A percentile compares a stretch with the other conserved stretches of the same genome.
phyloP scores from a whole-genome alignment of 305 asterid genomes.

The Withania somnifera region DNA sequence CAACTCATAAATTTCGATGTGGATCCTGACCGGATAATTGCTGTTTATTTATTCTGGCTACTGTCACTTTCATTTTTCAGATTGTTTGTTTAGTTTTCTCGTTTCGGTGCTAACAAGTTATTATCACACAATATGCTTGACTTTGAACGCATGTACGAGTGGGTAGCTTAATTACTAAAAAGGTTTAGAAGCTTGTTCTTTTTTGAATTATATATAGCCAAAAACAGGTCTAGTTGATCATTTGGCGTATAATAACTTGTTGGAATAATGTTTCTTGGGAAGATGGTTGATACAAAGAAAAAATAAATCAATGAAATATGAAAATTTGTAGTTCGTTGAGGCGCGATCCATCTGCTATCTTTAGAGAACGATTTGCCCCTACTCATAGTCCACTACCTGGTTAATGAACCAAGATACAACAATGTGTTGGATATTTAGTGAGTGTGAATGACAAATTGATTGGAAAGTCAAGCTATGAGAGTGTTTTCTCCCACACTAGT shows the following conservation, averaged over 20 bases:
- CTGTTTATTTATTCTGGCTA: neutral
- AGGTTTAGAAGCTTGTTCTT: neutral
- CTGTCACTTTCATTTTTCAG: neutral
- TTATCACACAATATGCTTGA: neutral
- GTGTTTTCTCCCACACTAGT: too few relatives aligned
- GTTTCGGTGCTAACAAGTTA: neutral
- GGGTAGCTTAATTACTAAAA: neutral
- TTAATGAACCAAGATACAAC: neutral
- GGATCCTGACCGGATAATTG: neutral
- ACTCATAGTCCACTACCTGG: neutral
- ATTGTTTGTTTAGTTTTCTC: neutral
- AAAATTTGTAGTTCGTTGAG: neutral
- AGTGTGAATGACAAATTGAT: too few relatives aligned
- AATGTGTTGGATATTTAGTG: too few relatives aligned
- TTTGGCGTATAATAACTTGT: neutral
- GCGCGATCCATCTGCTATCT: neutral
- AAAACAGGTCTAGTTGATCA: neutral
- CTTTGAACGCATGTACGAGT: neutral
- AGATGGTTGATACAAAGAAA: neutral
- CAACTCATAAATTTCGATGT: neutral
- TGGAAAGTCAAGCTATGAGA: too few relatives aligned
- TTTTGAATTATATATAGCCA: neutral
- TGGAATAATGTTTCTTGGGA: neutral
- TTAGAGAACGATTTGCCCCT: neutral
- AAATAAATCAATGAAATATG: neutral